Base-by-base conservation (phyloP, 2,329 filamentous ascomycete species). In the Aschersonia sp. region DNA sequence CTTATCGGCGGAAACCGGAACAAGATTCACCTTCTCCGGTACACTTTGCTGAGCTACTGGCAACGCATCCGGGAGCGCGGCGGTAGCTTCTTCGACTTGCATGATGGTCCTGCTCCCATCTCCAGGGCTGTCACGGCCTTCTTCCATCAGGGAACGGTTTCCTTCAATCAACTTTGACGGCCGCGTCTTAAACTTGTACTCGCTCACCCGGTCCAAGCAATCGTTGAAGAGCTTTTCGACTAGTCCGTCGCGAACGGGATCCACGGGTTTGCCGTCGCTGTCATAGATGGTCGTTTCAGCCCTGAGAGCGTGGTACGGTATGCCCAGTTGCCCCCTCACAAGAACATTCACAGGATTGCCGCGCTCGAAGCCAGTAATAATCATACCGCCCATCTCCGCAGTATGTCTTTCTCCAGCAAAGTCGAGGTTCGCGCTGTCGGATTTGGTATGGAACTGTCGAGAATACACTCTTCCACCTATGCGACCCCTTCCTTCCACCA, bases 371-470 rank as follows among this genome's bases (percentile, higher is more conserved):
- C 92, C 92, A 35, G 94, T 96, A 51, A 98, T 89, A 51, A 98
- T 97, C 74, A 98, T 95, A 48, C 91, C 92, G 31, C 92, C 92
- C 82, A 96, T 94, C 63, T 98, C 92, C 32, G 88, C 92, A 28
- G 89, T 97, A 59, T 84, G 84, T 46, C 79, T 71, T 51, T 72
- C 75, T 6, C 71, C 74, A 66, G 76, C 62, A 74, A 77, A 65
- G 60, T 54, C 71, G 60, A 72, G 66, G 60, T 79, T 55, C 53
- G 67, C 65, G 59, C 70, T 60, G 48, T 70, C 64, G 62, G 32
- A 76, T 63, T 69, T 84, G 68, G 69, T 80, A 73, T 70, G 69
- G 52, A 83, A 74, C 30, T 75, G 67, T 47, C 77, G 88, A 47
- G 92, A 98, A 65, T 96, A 97, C 28, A 98, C 88, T 54, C 92